Evolutionary conservation across 1,284 basidiomycete genomes (phyloP), one percentile per base, ranked within the genome.

Genomic region (Pascua guehoae): DNA sequence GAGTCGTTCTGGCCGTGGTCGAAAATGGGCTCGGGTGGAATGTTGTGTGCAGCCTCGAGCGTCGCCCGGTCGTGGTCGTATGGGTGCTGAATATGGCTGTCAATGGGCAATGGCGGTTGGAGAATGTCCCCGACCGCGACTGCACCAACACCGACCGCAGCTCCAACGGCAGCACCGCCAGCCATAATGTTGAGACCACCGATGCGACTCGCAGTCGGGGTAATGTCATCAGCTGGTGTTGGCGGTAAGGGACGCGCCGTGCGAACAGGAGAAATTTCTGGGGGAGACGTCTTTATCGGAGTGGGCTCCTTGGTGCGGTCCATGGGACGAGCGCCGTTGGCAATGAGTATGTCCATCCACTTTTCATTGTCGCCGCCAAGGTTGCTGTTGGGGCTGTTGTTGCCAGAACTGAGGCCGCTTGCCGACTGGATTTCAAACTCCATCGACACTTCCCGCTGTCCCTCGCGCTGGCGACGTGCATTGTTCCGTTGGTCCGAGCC

Each of bases 301-400:
- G 24, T 32, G 4, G 12, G 37, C 16, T 32, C 32, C 43, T 51
- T 53, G 32, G 18, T 46, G 12, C 81, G 80, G 2, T 75, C 81
- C 76, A 89, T 80, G 47, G 86, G 74, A 44, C 86, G 76, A 17
- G 74, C 78, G 58, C 83, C 84, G 47, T 80, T 84, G 45, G 86
- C 86, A 11, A 92, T 88, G 7, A 91, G 78, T 46, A 92, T 91
- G 76, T 92, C 90, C 65, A 76, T 75, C 70, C 76, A 78, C 60
- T 74, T 75, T 11, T 78, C 74, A 17, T 82, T 84, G n/a, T 61
- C 52, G 40, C 49, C 51, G 41, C 53, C 55, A 5, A 51, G 32
- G 36, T 45, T 49, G 9, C 81, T 49, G 39, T 60, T 60, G 58
- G 83, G 82, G 55, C 72, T 78, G 36, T 56, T 65, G 15, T 61